phyloP scores from a whole-genome alignment of 1,139 yeast genomes.

The Yamadazyma pseudoaaseri region DNA sequence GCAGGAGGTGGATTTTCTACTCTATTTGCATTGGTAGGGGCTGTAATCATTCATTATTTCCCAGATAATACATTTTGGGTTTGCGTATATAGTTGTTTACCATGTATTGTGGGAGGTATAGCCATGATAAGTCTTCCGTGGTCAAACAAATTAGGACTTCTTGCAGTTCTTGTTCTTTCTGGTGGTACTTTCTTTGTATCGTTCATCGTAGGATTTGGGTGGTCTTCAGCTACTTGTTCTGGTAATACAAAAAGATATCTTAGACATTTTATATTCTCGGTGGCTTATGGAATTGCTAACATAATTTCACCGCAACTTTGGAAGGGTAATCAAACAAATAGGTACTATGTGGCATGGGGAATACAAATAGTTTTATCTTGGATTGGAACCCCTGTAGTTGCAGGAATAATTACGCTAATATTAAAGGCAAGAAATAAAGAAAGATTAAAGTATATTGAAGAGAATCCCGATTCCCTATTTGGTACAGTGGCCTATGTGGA shows the following conservation, averaged over 20 bases:
- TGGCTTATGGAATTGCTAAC: constrained; percentile 19
- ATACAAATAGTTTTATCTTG: constrained; percentile 20
- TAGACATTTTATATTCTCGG: constrained; percentile 20
- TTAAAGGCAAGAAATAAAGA: constrained; percentile 17
- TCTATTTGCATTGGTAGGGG: constrained; percentile 4
- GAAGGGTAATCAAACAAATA: constrained; percentile 19
- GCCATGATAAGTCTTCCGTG: constrained; percentile 21
- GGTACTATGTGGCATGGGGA: constrained; percentile 22
- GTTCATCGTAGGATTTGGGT: constrained; percentile 20
- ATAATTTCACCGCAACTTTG: constrained; percentile 23
- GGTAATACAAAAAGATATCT: constrained; percentile 21
- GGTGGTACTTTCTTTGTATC: constrained; percentile 15
- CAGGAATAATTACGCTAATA: constrained; percentile 16
- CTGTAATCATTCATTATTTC: constrained; percentile 6
- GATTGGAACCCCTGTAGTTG: constrained; percentile 16
- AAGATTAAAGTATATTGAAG: constrained; percentile 9
- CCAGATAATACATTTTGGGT: constrained; percentile 16
- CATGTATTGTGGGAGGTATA: constrained; percentile 40
- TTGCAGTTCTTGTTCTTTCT: constrained; percentile 27
- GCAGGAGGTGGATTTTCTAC: constrained; percentile 40
- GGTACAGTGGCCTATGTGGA: constrained; percentile 22
- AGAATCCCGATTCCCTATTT: constrained; percentile 6
- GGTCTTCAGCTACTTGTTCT: constrained; percentile 21
- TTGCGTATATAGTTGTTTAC: constrained; percentile 24
- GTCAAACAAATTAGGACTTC: constrained; percentile 26